Percentiles rank a stretch among this genome's conserved stretches.
phyloP scores from a whole-genome alignment of 345 rosid genomes.

The rapeseed (Brassica napus) region Da-Ae NC_063439.1:21820501-21821000 shows the following conservation, averaged over 20 bases:
- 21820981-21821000: slow-evolving; percentile 82
- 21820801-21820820: slow-evolving; percentile 88
- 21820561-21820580: slow-evolving; percentile 5
- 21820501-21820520: background rate
- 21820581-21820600: background rate
- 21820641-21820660: slow-evolving; percentile 20
- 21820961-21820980: slow-evolving; percentile 13
- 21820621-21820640: slow-evolving; percentile 10
- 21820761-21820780: slow-evolving; percentile 9
- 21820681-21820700: background rate
- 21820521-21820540: slow-evolving; percentile 6
- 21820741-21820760: background rate
- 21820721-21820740: background rate
- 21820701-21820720: slow-evolving; percentile 4
- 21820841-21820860: slow-evolving; percentile 74
- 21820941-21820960: slow-evolving; percentile 17
- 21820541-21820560: slow-evolving; percentile 9
- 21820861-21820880: slow-evolving; percentile 74
- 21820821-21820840: slow-evolving; percentile 67
- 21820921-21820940: slow-evolving; percentile 13
- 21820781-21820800: slow-evolving; percentile 69
- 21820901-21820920: slow-evolving; percentile 54
- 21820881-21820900: slow-evolving; percentile 86
- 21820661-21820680: background rate
- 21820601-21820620: slow-evolving; percentile 5